Evolutionary conservation across 1,284 basidiomycete genomes (phyloP).

Genomic region (Puccinia hordei): DNA sequence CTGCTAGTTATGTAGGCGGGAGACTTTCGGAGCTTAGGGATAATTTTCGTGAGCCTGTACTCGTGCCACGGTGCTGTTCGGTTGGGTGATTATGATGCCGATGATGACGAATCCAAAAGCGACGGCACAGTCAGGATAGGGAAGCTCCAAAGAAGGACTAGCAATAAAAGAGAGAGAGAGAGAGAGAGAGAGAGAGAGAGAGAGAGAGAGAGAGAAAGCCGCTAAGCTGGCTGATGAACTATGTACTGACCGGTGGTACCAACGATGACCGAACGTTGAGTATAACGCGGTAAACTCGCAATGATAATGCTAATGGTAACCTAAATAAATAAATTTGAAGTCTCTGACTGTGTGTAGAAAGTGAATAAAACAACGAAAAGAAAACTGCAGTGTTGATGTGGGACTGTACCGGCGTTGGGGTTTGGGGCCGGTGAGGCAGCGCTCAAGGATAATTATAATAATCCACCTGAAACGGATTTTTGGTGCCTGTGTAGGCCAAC

Average conservation of each 20-base stretch:
- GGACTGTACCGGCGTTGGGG: neutral
- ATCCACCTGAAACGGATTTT: too few relatives aligned
- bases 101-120: constrained; percentile 37
- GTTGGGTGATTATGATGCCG: constrained; percentile 41
- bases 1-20: constrained; percentile 31
- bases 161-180: neutral
- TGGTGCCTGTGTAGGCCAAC: neutral
- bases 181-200: too few relatives aligned
- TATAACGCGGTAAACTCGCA: constrained; percentile 24
- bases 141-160: neutral
- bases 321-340: constrained; percentile 4
- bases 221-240: constrained; percentile 20
- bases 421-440: neutral
- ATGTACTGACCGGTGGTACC: neutral
- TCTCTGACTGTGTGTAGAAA: constrained; percentile 32
- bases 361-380: constrained; percentile 27
- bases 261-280: constrained; percentile 29
- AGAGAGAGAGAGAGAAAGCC: neutral
- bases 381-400: neutral
- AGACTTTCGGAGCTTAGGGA: constrained; percentile 48
- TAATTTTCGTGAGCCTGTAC: constrained; percentile 32
- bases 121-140: constrained; percentile 21
- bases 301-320: constrained; percentile 21
- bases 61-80: constrained; percentile 35
- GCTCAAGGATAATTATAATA: neutral